Evolutionary conservation across 495 filamentous ascomycete species (phyloP).

Genomic region (Penicillium goetzii): DNA sequence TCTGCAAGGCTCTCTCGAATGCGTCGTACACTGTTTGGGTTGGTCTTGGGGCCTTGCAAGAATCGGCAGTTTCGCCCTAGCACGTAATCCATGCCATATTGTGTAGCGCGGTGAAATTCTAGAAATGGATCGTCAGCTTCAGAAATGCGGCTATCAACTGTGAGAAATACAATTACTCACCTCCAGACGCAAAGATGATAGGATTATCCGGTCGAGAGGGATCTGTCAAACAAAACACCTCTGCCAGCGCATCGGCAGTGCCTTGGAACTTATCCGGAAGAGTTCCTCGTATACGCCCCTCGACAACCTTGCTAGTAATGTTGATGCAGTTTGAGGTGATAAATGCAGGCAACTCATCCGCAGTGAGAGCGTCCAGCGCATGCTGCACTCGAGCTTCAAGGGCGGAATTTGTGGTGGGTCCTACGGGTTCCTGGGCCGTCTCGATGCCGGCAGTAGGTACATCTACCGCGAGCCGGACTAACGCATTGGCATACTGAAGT

Average conservation of each 20-base stretch:
- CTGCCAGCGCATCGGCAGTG: slow-evolving; percentile 69
- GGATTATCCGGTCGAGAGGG: slow-evolving; percentile 74
- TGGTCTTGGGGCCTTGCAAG: slow-evolving; percentile 61
- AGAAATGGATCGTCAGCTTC: neutral
- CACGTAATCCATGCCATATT: slow-evolving; percentile 61
- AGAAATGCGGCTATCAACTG: neutral
- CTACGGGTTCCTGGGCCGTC: slow-evolving; percentile 49
- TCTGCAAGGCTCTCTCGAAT: slow-evolving; percentile 59
- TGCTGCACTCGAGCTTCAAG: slow-evolving; percentile 61
- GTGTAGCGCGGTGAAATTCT: slow-evolving; percentile 64
- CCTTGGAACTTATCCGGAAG: slow-evolving; percentile 47
- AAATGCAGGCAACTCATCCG: slow-evolving; percentile 71
- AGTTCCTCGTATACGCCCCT: slow-evolving; percentile 39
- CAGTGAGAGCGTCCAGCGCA: slow-evolving; percentile 61
- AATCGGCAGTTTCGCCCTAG: slow-evolving; percentile 66
- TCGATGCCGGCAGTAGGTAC: slow-evolving; percentile 42
- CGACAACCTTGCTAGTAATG: slow-evolving; percentile 39
- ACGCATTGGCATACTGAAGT: slow-evolving; percentile 70
- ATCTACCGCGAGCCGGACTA: slow-evolving; percentile 45
- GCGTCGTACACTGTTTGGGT: slow-evolving; percentile 53
- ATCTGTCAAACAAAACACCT: slow-evolving; percentile 78
- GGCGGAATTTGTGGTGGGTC: slow-evolving; percentile 52
- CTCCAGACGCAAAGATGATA: slow-evolving; percentile 76
- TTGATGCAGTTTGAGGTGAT: slow-evolving; percentile 53
- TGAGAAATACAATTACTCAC: slow-evolving; percentile 40